Evolutionary conservation across 768 basidiomycete genomes (phyloP).

Genomic region (Russula virescens): DNA sequence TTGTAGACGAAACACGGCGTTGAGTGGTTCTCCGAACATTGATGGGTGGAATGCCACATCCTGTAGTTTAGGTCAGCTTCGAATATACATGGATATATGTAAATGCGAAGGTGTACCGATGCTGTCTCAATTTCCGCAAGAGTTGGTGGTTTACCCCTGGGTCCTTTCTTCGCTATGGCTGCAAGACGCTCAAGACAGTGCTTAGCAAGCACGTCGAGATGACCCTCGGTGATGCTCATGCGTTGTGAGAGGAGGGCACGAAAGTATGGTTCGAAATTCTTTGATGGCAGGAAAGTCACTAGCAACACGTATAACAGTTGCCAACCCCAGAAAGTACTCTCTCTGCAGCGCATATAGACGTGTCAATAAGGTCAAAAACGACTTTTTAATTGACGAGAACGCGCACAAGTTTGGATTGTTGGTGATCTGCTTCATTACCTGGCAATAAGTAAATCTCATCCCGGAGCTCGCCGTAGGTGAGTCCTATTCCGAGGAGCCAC

Average conservation of each 20-base stretch:
- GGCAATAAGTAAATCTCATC: slow-evolving; percentile 96
- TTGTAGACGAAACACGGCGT: slow-evolving; percentile 77
- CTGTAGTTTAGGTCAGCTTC: no score
- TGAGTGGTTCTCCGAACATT: slow-evolving; percentile 87
- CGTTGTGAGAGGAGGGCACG: slow-evolving; percentile 72
- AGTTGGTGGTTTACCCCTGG: slow-evolving; percentile 77
- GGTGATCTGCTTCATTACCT: slow-evolving; percentile 86
- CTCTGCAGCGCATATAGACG: slow-evolving; percentile 39
- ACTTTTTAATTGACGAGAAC: not conserved
- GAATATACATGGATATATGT: slow-evolving; percentile 34
- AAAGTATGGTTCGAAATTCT: slow-evolving; percentile 85
- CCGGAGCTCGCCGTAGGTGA: slow-evolving; percentile 74
- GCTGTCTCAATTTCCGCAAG: slow-evolving; percentile 88
- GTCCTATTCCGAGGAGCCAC: slow-evolving; percentile 77
- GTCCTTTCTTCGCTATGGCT: slow-evolving; percentile 73
- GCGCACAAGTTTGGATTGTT: slow-evolving; percentile 75
- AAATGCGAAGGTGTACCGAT: slow-evolving; percentile 44
- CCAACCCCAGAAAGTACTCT: slow-evolving; percentile 88
- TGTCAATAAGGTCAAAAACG: not conserved
- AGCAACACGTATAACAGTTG: slow-evolving; percentile 86
- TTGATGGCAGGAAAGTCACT: slow-evolving; percentile 90
- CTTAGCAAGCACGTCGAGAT: slow-evolving; percentile 86
- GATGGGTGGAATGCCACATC: no score
- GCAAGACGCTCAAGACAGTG: slow-evolving; percentile 75
- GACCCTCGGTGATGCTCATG: slow-evolving; percentile 61